Evolutionary conservation across 2,329 filamentous ascomycete species (phyloP).

Genomic region (Cytospora mali): DNA sequence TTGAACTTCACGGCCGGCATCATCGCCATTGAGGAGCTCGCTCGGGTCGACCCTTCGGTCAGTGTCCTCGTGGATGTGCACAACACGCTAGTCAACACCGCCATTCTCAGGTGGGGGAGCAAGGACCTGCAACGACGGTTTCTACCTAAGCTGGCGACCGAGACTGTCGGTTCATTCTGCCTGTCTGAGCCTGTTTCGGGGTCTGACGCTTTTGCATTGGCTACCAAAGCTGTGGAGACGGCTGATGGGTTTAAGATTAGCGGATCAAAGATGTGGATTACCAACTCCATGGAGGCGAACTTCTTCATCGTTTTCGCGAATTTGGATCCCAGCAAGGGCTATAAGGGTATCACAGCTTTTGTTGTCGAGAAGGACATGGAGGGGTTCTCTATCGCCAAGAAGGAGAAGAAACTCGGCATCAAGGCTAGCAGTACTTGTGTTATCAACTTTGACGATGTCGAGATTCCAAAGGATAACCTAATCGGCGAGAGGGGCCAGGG

Average conservation of each 20-base stretch:
- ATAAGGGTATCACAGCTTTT: slow-evolving; percentile 97
- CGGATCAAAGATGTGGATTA: slow-evolving; percentile 99
- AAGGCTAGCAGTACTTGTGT: slow-evolving; percentile 95
- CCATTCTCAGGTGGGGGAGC: slow-evolving; percentile 82
- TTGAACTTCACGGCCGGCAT: slow-evolving; percentile 99
- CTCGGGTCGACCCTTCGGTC: slow-evolving; percentile 90
- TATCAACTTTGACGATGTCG: slow-evolving; percentile 94
- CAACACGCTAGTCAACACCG: slow-evolving; percentile 96
- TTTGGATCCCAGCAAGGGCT: slow-evolving; percentile 86
- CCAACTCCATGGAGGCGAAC: slow-evolving; percentile 89
- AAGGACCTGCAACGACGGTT: slow-evolving; percentile 79
- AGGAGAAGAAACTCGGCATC: slow-evolving; percentile 99
- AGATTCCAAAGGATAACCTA: slow-evolving; percentile 84
- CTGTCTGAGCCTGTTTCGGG: slow-evolving; percentile 90
- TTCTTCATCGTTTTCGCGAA: slow-evolving; percentile 99
- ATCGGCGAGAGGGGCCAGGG: slow-evolving; percentile 87
- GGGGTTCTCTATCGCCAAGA: slow-evolving; percentile 96
- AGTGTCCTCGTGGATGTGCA: slow-evolving; percentile 96
- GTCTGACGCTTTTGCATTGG: slow-evolving; percentile 92
- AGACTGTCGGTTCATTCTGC: slow-evolving; percentile 90
- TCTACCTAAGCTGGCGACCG: slow-evolving; percentile 85
- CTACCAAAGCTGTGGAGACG: slow-evolving; percentile 86
- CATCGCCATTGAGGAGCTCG: slow-evolving; percentile 95
- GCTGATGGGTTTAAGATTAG: slow-evolving; percentile 82
- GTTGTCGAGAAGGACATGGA: slow-evolving; percentile 86